Evolutionary conservation across 306 rosid genomes (phyloP).

Genomic region (Rosa persica): DNA sequence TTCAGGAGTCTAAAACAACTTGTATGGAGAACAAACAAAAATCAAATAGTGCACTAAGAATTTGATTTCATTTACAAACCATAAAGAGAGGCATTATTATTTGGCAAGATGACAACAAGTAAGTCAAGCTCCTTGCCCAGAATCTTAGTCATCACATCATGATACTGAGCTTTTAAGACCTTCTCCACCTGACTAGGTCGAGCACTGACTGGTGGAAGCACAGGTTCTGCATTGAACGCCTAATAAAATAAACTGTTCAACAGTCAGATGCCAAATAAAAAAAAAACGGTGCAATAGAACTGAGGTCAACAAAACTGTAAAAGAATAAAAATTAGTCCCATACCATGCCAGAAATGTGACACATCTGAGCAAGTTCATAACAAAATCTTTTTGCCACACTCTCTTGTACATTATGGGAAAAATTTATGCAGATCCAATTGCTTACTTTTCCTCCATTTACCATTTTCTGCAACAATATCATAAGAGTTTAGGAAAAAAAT

Average conservation of each 20-base stretch:
- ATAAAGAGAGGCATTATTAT: conserved; percentile 90
- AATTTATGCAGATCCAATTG: conserved; percentile 86
- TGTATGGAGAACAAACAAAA: not conserved
- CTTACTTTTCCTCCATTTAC: conserved; percentile 89
- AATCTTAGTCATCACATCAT: conserved; percentile 66
- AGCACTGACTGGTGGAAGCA: conserved; percentile 54
- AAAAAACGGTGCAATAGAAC: not conserved
- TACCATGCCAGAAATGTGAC: conserved; percentile 94
- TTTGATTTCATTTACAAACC: conserved; percentile 41
- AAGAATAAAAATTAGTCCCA: not conserved
- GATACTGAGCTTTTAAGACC: conserved; percentile 66
- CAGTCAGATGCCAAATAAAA: not conserved
- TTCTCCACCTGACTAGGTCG: conserved; percentile 94
- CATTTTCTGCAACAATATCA: conserved; percentile 79
- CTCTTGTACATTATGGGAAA: conserved; percentile 77
- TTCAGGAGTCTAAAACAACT: not conserved
- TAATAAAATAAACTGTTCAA: conserved; percentile 17
- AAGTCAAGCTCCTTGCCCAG: conserved; percentile 71
- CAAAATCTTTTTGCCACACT: conserved; percentile 75
- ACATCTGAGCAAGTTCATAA: conserved; percentile 83
- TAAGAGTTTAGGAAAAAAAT: not conserved
- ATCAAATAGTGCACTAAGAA: not conserved
- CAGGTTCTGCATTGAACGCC: conserved; percentile 76
- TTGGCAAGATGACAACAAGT: conserved; percentile 88
- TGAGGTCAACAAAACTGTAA: not conserved